Base-by-base conservation (phyloP, 2,329 filamentous ascomycete species). In the Incumbomyces delicatus region DNA sequence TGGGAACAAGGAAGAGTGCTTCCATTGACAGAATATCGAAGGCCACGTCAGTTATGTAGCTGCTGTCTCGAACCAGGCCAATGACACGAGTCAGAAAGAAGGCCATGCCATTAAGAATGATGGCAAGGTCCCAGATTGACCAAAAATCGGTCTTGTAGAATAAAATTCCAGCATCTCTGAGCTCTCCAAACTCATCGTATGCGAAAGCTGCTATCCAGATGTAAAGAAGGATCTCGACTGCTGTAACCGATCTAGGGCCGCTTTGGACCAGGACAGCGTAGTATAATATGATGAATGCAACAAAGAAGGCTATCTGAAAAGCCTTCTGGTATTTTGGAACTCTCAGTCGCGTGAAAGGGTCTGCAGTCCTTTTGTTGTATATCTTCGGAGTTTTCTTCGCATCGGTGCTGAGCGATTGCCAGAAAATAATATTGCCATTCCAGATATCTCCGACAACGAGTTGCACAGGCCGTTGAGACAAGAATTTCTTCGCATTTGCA, bases 1-100 rank as follows among this genome's bases (percentile, higher is more conserved):
- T 72, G 35, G 89, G 89, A 16, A 95, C 84, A 65, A 95, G 81
- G 62, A 95, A 90, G 8, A 95, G 73, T 0, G 87, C 89, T 63
- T 95, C 87, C 12, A 95, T 72, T 0, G 87, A 83, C 17, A 95
- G 71, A n/a, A 95, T 81, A 59, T 95, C 87, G 62, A 95, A 95
- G 1, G 87, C 82, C 2, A 83, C 72, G 50, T 92, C 83, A 39
- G 83, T 83, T n/a, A 87, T 75, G 13, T 72, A 65, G 8, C 70
- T 64, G 53, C 81, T 78, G 17, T 76, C 63, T 44, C 75, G 76
- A 17, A 72, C 71, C 20, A 90, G 62, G 0, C 86, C 87, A 41
- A 86, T 67, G 22, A 81, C 71, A 41, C 85, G 74, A 39, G 86
- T 66, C 12, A 82, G 64, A 42, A 85, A 77, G 67, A 90, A 95